Conservation (phyloP, 805 yeast species). For the Sugiyamaella boreocaroliniensis region DNA sequence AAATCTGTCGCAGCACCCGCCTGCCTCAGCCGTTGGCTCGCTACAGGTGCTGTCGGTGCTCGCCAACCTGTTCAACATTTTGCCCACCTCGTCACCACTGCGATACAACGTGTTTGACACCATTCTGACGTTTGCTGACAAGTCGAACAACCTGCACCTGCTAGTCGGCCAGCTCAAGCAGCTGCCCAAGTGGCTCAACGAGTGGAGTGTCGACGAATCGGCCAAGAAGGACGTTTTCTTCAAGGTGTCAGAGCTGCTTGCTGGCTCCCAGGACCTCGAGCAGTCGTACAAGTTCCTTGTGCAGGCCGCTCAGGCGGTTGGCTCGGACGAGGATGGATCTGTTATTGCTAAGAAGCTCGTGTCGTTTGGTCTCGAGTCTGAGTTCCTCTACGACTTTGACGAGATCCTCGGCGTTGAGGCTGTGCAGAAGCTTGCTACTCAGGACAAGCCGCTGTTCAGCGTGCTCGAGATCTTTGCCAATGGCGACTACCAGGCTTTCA, state of each 20-base stretch:
- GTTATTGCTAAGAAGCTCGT: conserved; percentile 23
- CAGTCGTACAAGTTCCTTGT: conserved; percentile 20
- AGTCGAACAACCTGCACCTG: conserved; percentile 29
- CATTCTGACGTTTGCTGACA: conserved; percentile 30
- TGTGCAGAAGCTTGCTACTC: conserved; percentile 23
- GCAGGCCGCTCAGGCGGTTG: conserved; percentile 14
- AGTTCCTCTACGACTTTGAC: conserved; percentile 27
- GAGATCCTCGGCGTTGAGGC: conserved; percentile 25
- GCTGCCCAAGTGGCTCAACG: conserved; percentile 33
- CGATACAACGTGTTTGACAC: conserved; percentile 29
- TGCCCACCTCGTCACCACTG: conserved; percentile 26
- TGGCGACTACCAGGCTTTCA: conserved; percentile 27
- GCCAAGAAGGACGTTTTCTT: conserved; percentile 23
- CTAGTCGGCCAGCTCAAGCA: conserved; percentile 33
- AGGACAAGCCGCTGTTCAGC: conserved; percentile 21
- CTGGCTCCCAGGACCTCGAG: conserved; percentile 13
- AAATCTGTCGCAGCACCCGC: conserved; percentile 24
- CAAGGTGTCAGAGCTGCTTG: conserved; percentile 23
- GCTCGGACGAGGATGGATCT: conserved; percentile 1
- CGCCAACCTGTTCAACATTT: conserved; percentile 36
- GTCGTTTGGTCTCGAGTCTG: conserved; percentile 20
- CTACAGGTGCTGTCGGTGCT: conserved; percentile 30
- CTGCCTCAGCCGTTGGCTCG: conserved; percentile 23
- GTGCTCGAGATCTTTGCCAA: conserved; percentile 25
- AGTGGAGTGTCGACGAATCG: conserved; percentile 30